These are phyloP conservation scores for Geotrichum fermentans DNA, from an alignment of 1,139 yeast species.

Conservation along the genomic window DNA sequence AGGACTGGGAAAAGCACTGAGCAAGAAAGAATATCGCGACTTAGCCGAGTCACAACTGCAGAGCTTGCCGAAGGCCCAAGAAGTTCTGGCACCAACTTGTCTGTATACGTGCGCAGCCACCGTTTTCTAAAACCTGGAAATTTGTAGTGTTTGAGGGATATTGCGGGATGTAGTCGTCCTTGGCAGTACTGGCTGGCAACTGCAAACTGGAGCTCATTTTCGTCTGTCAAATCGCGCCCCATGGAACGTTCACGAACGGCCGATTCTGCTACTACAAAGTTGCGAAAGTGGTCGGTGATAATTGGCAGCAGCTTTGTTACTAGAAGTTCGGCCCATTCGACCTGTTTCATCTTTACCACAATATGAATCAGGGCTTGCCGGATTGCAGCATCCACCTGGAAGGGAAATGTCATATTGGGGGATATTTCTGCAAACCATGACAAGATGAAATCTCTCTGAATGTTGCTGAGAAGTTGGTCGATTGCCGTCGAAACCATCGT, in stretches of 20 bases:
- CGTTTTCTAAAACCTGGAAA: constrained; percentile 48
- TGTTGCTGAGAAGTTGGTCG: constrained; percentile 48
- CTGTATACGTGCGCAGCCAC: constrained; percentile 47
- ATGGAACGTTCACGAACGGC: constrained; percentile 31
- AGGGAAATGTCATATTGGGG: constrained; percentile 42
- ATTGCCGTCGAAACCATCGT: constrained; percentile 51
- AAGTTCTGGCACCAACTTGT: constrained; percentile 47
- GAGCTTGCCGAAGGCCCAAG: constrained; percentile 52
- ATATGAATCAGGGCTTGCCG: constrained; percentile 43
- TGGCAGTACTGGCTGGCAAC: constrained; percentile 55
- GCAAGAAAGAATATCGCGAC: constrained; percentile 61
- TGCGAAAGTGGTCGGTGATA: constrained; percentile 58
- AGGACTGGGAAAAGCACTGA: constrained; percentile 53
- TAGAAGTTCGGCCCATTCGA: constrained; percentile 56
- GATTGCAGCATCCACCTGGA: constrained; percentile 49
- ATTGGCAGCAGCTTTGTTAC: constrained; percentile 60
- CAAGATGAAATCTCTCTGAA: constrained; percentile 56
- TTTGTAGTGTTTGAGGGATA: constrained; percentile 44
- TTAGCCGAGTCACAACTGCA: constrained; percentile 46
- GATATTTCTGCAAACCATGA: constrained; percentile 61
- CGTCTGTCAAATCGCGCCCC: constrained; percentile 37
- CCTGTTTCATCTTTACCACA: constrained; percentile 39
- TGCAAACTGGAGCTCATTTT: constrained; percentile 49
- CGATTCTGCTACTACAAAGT: constrained; percentile 50
- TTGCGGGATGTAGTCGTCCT: constrained; percentile 59